phyloP scores from a whole-genome alignment of 2,329 filamentous ascomycete species.

The Coleophoma cylindrospora region DNA sequence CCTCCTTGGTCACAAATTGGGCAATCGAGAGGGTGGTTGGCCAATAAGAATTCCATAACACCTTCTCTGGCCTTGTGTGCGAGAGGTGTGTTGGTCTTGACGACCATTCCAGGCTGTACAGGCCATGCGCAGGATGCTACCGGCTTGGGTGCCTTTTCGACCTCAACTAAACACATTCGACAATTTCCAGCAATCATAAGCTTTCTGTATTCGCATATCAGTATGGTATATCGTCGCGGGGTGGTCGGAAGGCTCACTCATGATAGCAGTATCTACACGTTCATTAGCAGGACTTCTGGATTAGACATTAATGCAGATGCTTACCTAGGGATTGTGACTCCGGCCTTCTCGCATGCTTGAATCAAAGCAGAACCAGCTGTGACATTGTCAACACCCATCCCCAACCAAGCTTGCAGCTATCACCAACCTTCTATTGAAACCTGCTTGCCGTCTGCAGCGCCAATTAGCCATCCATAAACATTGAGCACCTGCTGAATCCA shows the following conservation, averaged over 20 bases:
- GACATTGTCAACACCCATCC: conserved; percentile 30
- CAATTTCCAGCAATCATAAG: conserved; percentile 99
- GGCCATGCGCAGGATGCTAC: conserved; percentile 99
- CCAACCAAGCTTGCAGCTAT: conserved; percentile 11
- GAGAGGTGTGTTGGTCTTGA: conserved; percentile 95
- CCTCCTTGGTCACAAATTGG: conserved; percentile 98
- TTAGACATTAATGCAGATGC: conserved; percentile 19
- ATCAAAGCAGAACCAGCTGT: conserved; percentile 94
- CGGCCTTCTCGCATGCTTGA: conserved; percentile 98
- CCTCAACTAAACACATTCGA: conserved; percentile 98
- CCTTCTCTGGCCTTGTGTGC: conserved; percentile 97
- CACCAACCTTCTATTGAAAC: conserved; percentile 88
- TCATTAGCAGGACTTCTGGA: conserved; percentile 21
- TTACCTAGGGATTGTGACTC: conserved; percentile 79
- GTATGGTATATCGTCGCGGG: conserved; percentile 21
- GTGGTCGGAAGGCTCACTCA: conserved; percentile 58
- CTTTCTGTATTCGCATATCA: conserved; percentile 55
- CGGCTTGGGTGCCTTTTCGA: conserved; percentile 92
- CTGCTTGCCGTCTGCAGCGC: conserved; percentile 81
- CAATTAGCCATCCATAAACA: conserved; percentile 24
- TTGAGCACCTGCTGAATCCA: conserved; percentile 11
- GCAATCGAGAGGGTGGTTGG: conserved; percentile 94
- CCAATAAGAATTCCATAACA: conserved; percentile 97
- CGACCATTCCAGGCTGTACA: conserved; percentile 96
- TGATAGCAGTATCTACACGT: conserved; percentile 87